Evolutionary conservation across 257 asterid genomes (phyloP).

Genomic region (Prunella vulgaris): DNA sequence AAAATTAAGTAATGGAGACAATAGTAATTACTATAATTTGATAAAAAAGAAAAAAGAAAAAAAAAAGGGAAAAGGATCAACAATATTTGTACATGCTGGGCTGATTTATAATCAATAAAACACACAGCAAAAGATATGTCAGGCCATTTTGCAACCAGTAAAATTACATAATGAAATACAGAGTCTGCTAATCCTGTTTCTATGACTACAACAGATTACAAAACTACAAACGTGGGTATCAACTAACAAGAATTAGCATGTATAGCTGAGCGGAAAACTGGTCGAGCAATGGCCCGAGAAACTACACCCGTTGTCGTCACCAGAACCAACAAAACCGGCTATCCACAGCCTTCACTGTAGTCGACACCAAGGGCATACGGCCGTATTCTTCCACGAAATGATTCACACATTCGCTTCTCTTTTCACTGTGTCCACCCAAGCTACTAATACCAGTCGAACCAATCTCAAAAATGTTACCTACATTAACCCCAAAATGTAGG

Average conservation of each 20-base stretch:
- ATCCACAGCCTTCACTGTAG: slow-evolving; percentile 73
- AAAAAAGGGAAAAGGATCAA: neutral
- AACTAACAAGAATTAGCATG: slow-evolving; percentile 10
- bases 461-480: slow-evolving; percentile 71
- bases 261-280: slow-evolving; percentile 18
- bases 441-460: slow-evolving; percentile 86
- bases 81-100: neutral
- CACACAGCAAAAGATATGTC: neutral
- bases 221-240: slow-evolving; percentile 21
- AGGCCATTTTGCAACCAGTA: neutral
- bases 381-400: slow-evolving; percentile 50
- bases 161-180: neutral
- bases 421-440: slow-evolving; percentile 78
- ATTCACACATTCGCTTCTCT: slow-evolving; percentile 62
- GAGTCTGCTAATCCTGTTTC: slow-evolving; percentile 12
- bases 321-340: slow-evolving; percentile 72
- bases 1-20: too few species aligned
- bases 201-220: slow-evolving; percentile 1
- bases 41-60: too few species aligned
- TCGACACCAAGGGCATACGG: slow-evolving; percentile 64
- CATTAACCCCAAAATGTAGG: slow-evolving; percentile 20
- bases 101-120: neutral
- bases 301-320: slow-evolving; percentile 41
- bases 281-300: slow-evolving; percentile 10
- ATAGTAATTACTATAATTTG: too few species aligned